phyloP scores from a whole-genome alignment of 169 alveolate species.

The Cyclospora cayetanensis region DNA sequence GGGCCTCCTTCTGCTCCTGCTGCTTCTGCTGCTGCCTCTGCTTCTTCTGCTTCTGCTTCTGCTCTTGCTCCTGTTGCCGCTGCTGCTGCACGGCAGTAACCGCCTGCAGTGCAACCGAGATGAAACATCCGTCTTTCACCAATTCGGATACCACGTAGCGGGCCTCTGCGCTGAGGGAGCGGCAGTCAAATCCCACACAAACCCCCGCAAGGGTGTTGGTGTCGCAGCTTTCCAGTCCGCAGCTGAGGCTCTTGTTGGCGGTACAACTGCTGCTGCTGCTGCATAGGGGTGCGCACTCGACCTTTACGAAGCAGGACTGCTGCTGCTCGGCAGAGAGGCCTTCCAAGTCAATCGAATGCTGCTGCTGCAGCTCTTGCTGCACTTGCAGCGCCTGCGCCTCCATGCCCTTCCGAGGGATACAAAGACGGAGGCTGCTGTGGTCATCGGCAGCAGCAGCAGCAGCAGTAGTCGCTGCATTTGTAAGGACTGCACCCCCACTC shows the following conservation, averaged over 20 bases:
- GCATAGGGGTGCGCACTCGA: neutral
- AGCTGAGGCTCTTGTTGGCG: slow-evolving; percentile 37
- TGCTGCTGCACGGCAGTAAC: slow-evolving; percentile 62
- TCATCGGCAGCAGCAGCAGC: neutral
- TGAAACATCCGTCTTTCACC: slow-evolving; percentile 31
- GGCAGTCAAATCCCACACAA: slow-evolving; percentile 36
- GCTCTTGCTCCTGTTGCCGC: slow-evolving; percentile 1
- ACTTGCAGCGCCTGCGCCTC: slow-evolving; percentile 9
- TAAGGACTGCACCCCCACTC: neutral
- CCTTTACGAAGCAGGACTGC: slow-evolving; percentile 4
- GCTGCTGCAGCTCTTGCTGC: slow-evolving; percentile 58
- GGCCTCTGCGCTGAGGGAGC: slow-evolving; percentile 10
- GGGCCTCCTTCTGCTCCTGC: slow-evolving; percentile 1
- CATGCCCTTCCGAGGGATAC: neutral
- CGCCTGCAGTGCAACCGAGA: slow-evolving; percentile 20
- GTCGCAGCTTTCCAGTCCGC: slow-evolving; percentile 26
- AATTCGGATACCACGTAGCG: neutral
- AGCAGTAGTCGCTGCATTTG: slow-evolving; percentile 13
- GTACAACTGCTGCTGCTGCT: slow-evolving; percentile 62
- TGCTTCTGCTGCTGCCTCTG: neutral
- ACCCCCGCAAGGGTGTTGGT: neutral
- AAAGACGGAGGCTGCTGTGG: slow-evolving; percentile 1
- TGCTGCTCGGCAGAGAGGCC: slow-evolving; percentile 27
- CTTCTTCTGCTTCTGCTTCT: neutral
- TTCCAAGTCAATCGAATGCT: slow-evolving; percentile 16